Conservation (phyloP, 2,329 filamentous ascomycete species). For the Westerdykella ornata region DNA sequence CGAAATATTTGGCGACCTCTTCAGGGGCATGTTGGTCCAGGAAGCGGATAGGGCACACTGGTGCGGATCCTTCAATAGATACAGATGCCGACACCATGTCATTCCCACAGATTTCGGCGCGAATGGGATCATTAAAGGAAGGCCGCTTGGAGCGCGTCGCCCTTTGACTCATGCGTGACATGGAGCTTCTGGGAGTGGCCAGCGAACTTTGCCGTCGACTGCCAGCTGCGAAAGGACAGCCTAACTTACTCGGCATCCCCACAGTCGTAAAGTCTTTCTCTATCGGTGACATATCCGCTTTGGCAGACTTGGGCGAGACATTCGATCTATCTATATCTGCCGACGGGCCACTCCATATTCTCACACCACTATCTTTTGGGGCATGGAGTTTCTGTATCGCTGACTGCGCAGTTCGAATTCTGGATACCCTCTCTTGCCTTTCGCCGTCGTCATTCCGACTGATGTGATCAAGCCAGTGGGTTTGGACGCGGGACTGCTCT, state of each 20-base stretch:
- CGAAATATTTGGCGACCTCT: constrained; percentile 87
- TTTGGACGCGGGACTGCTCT: constrained; percentile 16
- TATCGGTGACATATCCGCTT: constrained; percentile 42
- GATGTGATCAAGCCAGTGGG: constrained; percentile 33
- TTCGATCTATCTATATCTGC: constrained; percentile 26
- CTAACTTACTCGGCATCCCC: constrained; percentile 70
- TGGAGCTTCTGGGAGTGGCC: constrained; percentile 38
- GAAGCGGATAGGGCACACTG: constrained; percentile 86
- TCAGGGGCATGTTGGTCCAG: constrained; percentile 88
- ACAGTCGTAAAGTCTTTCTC: constrained; percentile 88
- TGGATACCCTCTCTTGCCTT: constrained; percentile 26
- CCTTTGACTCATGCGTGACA: constrained; percentile 32
- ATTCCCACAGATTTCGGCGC: constrained; percentile 38
- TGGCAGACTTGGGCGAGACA: constrained; percentile 10
- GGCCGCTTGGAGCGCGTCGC: constrained; percentile 36
- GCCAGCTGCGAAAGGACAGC: constrained; percentile 67
- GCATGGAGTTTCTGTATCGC: constrained; percentile 24
- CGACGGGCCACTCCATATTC: constrained; percentile 39
- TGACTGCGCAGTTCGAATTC: constrained; percentile 32
- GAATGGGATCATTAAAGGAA: constrained; percentile 40
- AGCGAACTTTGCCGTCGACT: constrained; percentile 42
- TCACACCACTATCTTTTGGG: constrained; percentile 24
- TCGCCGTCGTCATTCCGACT: constrained; percentile 31
- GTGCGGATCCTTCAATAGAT: constrained; percentile 33
- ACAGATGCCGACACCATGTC: constrained; percentile 43